Percentiles rank a stretch among this genome's conserved stretches.
Conservation (phyloP, 1,284 basidiomycete species). For the Cerioporus squamosus region DNA sequence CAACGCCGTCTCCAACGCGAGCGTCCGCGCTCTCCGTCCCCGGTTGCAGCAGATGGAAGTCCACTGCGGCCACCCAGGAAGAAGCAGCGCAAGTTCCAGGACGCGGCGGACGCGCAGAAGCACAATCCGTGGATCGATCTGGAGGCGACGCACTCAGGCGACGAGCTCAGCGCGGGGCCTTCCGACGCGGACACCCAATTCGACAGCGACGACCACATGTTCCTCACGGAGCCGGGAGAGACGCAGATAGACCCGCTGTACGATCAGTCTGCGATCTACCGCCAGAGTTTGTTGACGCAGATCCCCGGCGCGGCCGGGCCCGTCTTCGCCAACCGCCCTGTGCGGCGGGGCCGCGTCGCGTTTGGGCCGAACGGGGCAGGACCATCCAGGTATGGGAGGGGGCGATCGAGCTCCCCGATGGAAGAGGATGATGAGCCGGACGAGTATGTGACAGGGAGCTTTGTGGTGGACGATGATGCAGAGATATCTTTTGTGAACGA, state of each 20-base stretch:
- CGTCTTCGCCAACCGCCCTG: constrained; percentile 54
- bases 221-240: constrained; percentile 65
- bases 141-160: constrained; percentile 80
- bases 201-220: constrained; percentile 71
- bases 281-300: constrained; percentile 73
- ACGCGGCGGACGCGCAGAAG: constrained; percentile 38
- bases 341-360: constrained; percentile 40
- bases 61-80: constrained; percentile 35
- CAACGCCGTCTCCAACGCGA: constrained; percentile 49
- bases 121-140: constrained; percentile 62
- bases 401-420: constrained; percentile 64
- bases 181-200: constrained; percentile 48
- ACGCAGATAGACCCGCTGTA: constrained; percentile 82
- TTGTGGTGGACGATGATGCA: constrained; percentile 76
- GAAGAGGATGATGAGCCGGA: constrained; percentile 51
- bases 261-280: constrained; percentile 70
- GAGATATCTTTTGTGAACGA: constrained; percentile 41
- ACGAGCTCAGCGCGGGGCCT: constrained; percentile 69
- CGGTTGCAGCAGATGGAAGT: constrained; percentile 9
- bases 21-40: constrained; percentile 33
- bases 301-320: constrained; percentile 53
- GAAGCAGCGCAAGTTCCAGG: constrained; percentile 38
- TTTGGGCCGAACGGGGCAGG: constrained; percentile 14
- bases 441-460: constrained; percentile 73
- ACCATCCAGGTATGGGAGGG: constrained; percentile 29